phyloP scores from a whole-genome alignment of 306 rosid genomes.

The Hippophae gyantsensis region DNA sequence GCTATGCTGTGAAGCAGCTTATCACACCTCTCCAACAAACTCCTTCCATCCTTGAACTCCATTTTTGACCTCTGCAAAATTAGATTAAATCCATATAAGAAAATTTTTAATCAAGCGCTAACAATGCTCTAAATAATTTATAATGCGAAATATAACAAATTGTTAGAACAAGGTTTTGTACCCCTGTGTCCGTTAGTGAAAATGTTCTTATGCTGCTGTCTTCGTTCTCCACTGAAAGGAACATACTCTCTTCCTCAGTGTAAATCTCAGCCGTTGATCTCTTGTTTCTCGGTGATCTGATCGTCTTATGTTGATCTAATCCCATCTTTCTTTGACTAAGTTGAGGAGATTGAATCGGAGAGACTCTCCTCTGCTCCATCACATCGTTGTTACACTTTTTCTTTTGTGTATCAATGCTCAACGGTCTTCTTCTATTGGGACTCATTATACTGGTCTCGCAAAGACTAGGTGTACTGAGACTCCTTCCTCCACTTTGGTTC shows the following conservation, averaged over 20 bases:
- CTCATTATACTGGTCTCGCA: conserved; percentile 31
- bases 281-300: conserved; percentile 50
- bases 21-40: conserved; percentile 71
- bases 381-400: conserved; percentile 28
- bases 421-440: conserved; percentile 43
- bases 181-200: conserved; percentile 73
- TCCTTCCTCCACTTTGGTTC: conserved; percentile 30
- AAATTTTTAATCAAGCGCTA: too few species aligned
- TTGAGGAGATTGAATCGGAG: conserved; percentile 67
- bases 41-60: conserved; percentile 61
- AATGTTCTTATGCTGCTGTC: conserved; percentile 56
- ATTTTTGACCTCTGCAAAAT: conserved; percentile 43
- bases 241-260: conserved; percentile 24
- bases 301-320: conserved; percentile 28
- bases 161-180: conserved; percentile 9
- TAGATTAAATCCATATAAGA: neutral
- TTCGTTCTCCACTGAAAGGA: conserved; percentile 47
- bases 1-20: conserved; percentile 74
- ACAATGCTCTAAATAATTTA: too few species aligned
- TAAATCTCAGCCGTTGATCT: conserved; percentile 22
- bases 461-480: conserved; percentile 26
- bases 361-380: conserved; percentile 45
- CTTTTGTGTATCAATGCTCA: conserved; percentile 30
- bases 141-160: neutral
- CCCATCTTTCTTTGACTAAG: conserved; percentile 26